These are phyloP conservation scores for Sporisorium reilianum DNA, from an alignment of 1,284 basidiomycete species.

Conservation along the genomic window DNA sequence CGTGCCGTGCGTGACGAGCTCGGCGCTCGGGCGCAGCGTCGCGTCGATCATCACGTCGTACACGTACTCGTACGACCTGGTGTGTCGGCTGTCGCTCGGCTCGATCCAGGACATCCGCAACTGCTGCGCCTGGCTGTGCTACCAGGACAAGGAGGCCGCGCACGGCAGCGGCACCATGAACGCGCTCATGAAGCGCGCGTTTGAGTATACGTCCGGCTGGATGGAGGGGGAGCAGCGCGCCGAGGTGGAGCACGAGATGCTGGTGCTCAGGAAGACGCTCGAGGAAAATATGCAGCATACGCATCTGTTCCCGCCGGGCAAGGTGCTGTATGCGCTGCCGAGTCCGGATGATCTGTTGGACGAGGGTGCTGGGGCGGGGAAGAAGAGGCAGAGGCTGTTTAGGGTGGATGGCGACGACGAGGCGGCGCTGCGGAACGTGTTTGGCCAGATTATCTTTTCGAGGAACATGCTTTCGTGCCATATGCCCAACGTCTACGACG, in stretches of 20 bases:
- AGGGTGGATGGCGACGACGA: slow-evolving; percentile 23
- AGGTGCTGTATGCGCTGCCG: slow-evolving; percentile 81
- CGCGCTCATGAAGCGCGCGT: slow-evolving; percentile 51
- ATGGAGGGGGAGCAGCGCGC: slow-evolving; percentile 9
- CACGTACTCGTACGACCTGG: slow-evolving; percentile 83
- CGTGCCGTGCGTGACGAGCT: slow-evolving; percentile 78
- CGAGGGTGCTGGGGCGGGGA: neutral
- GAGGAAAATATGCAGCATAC: slow-evolving; percentile 85
- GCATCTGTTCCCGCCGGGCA: slow-evolving; percentile 81
- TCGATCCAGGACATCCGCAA: slow-evolving; percentile 81
- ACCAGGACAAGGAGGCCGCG: slow-evolving; percentile 72
- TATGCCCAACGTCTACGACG: slow-evolving; percentile 73
- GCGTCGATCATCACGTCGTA: slow-evolving; percentile 79
- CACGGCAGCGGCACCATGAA: slow-evolving; percentile 40
- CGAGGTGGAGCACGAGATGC: slow-evolving; percentile 56
- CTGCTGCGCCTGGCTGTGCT: slow-evolving; percentile 81
- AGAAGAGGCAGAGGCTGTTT: slow-evolving; percentile 34
- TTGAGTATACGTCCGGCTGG: slow-evolving; percentile 51
- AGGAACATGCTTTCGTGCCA: slow-evolving; percentile 82
- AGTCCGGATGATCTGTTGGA: slow-evolving; percentile 73
- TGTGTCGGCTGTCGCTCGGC: slow-evolving; percentile 81
- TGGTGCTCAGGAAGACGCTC: slow-evolving; percentile 81
- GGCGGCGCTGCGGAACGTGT: slow-evolving; percentile 72
- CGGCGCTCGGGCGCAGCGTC: slow-evolving; percentile 74
- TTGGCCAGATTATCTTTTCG: slow-evolving; percentile 83